These are phyloP conservation scores for Agaricales sp. DNA, from an alignment of 1,284 basidiomycete genomes.

Conservation along the genomic window DNA sequence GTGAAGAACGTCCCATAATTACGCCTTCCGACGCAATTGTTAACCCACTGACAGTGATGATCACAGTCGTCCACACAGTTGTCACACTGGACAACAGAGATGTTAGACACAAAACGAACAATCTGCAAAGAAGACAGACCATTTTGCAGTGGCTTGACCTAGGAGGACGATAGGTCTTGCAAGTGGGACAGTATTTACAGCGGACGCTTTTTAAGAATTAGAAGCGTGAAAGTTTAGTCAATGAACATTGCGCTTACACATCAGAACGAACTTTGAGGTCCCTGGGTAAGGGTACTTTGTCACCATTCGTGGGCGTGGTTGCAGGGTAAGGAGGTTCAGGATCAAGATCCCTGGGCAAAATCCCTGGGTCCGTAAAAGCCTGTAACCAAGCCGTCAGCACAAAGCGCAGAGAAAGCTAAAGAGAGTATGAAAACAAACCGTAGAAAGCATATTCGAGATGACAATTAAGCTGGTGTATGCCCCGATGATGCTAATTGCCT, in stretches of 20 bases:
- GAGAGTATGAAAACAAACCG: conserved; percentile 35
- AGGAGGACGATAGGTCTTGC: conserved; percentile 83
- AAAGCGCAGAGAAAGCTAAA: not conserved
- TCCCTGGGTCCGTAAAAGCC: conserved; percentile 83
- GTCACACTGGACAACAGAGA: conserved; percentile 53
- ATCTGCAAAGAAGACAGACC: conserved; percentile 30
- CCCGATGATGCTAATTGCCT: conserved; percentile 64
- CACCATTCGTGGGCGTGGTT: conserved; percentile 49
- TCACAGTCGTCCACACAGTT: conserved; percentile 89
- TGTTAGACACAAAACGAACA: not conserved
- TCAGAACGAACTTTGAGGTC: conserved; percentile 73
- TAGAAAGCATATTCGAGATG: conserved; percentile 66
- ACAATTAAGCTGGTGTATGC: conserved; percentile 73
- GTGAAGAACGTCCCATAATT: conserved; percentile 89
- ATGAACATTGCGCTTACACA: conserved; percentile 42
- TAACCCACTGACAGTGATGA: conserved; percentile 93
- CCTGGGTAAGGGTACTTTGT: conserved; percentile 61
- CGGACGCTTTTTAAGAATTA: conserved; percentile 48
- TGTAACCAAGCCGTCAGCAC: conserved; percentile 21
- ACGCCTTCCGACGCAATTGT: conserved; percentile 85
- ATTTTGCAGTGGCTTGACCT: conserved; percentile 89
- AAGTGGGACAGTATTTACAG: conserved; percentile 87
- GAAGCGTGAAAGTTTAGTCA: conserved; percentile 7
- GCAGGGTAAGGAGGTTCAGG: conserved; percentile 68
- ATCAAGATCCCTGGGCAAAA: conserved; percentile 80